Evolutionary conservation across 2,329 filamentous ascomycete genomes (phyloP).

Genomic region (Penicillium sp.): DNA sequence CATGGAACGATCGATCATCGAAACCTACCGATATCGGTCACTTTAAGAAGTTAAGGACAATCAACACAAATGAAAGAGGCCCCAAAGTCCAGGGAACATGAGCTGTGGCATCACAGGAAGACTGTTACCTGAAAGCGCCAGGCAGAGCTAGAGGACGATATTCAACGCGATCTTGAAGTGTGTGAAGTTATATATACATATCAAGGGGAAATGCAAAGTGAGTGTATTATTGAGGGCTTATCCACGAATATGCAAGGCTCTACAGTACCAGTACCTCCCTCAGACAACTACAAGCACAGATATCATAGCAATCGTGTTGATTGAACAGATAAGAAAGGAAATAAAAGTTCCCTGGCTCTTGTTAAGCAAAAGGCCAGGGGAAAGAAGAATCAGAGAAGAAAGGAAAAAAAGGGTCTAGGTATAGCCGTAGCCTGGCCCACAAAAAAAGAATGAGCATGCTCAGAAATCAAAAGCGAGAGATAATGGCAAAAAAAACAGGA

Average conservation of each 20-base stretch:
- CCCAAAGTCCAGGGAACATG: background rate
- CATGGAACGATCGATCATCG: too few relatives aligned
- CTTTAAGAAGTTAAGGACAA: background rate
- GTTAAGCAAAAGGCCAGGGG: background rate
- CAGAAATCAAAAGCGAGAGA: slow-evolving; percentile 6
- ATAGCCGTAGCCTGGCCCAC: slow-evolving; percentile 25
- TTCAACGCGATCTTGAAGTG: too few relatives aligned
- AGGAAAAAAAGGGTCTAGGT: slow-evolving; percentile 19
- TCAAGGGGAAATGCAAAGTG: background rate
- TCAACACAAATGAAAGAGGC: background rate
- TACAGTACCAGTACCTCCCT: background rate
- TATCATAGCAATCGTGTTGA: slow-evolving; percentile 35
- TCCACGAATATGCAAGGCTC: background rate
- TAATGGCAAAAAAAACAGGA: slow-evolving; percentile 17
- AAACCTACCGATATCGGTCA: too few relatives aligned
- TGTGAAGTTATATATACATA: background rate
- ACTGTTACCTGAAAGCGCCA: background rate
- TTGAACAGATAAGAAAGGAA: slow-evolving; percentile 19
- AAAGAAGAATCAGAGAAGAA: slow-evolving; percentile 12
- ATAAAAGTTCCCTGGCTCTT: background rate
- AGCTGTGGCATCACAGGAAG: background rate
- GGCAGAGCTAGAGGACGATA: background rate
- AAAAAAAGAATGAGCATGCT: slow-evolving; percentile 9
- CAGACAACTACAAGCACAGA: slow-evolving; percentile 26
- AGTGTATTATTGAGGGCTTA: background rate